Conservation (phyloP, 2,329 filamentous ascomycete genomes). For the Pseudogymnoascus sp. region DNA sequence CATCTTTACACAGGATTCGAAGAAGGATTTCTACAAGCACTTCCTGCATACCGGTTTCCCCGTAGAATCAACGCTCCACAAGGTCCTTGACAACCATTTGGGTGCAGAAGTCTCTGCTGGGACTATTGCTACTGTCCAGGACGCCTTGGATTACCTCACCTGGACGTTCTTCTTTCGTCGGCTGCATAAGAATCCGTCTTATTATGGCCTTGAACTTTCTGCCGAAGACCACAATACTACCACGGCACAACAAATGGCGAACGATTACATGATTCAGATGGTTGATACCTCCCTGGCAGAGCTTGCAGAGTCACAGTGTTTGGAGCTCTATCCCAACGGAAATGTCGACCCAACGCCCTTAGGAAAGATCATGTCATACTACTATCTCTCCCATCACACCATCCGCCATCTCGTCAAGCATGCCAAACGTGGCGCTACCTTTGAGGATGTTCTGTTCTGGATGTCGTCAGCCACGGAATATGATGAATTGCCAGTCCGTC, state of each 20-base stretch:
- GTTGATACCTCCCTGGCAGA: slow-evolving; percentile 80
- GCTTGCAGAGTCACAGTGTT: slow-evolving; percentile 75
- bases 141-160: slow-evolving; percentile 92
- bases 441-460: slow-evolving; percentile 80
- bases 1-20: slow-evolving; percentile 94
- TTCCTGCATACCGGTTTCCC: slow-evolving; percentile 97
- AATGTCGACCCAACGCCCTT: slow-evolving; percentile 84
- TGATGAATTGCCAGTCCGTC: slow-evolving; percentile 91
- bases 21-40: slow-evolving; percentile 99
- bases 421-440: slow-evolving; percentile 65
- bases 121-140: slow-evolving; percentile 89
- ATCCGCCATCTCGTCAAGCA: slow-evolving; percentile 75
- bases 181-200: slow-evolving; percentile 95
- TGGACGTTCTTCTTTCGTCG: slow-evolving; percentile 99
- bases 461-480: slow-evolving; percentile 93
- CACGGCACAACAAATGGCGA: slow-evolving; percentile 75
- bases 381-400: slow-evolving; percentile 93
- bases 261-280: slow-evolving; percentile 89
- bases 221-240: slow-evolving; percentile 87
- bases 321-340: slow-evolving; percentile 74
- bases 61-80: slow-evolving; percentile 92
- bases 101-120: slow-evolving; percentile 90
- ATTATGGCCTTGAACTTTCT: slow-evolving; percentile 91
- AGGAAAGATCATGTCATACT: slow-evolving; percentile 99
- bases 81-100: slow-evolving; percentile 93